These are phyloP conservation scores for Neurospora sp. DNA, from an alignment of 495 filamentous ascomycete species.

Conservation along the genomic window DNA sequence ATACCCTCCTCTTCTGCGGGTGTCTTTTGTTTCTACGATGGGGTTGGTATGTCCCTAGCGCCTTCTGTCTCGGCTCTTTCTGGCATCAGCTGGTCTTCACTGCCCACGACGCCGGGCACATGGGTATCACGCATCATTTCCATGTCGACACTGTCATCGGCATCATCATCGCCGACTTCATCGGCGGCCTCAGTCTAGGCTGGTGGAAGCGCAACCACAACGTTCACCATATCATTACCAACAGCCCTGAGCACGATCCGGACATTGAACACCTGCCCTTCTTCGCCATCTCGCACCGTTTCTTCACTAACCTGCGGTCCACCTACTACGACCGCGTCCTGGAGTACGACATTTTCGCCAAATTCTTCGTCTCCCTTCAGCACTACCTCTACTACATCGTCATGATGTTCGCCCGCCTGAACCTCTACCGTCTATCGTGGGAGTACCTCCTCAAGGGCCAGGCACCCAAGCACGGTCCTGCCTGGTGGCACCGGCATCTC, in stretches of 20 bases:
- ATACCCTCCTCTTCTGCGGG: conserved; percentile 55
- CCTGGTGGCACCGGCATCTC: conserved; percentile 82
- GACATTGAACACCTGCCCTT: conserved; percentile 97
- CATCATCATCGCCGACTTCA: conserved; percentile 82
- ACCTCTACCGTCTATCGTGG: conserved; percentile 81
- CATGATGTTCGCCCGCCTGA: conserved; percentile 79
- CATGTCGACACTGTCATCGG: conserved; percentile 73
- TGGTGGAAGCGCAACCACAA: conserved; percentile 99
- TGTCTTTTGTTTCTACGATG: conserved; percentile 54
- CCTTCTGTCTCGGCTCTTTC: conserved; percentile 67
- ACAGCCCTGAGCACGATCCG: conserved; percentile 92
- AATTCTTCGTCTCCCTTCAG: conserved; percentile 63
- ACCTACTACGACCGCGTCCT: conserved; percentile 86
- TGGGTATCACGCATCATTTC: conserved; percentile 92
- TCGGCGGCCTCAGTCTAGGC: conserved; percentile 81
- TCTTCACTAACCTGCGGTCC: conserved; percentile 65
- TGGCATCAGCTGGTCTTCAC: conserved; percentile 97
- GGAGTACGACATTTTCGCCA: conserved; percentile 70
- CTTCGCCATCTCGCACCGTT: conserved; percentile 83
- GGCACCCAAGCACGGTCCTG: conserved; percentile 70
- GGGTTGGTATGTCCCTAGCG: conserved; percentile 68
- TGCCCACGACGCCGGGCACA: conserved; percentile 93
- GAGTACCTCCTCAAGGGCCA: conserved; percentile 64
- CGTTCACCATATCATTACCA: conserved; percentile 96
- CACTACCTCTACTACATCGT: conserved; percentile 82